Evolutionary conservation across 2,329 filamentous ascomycete genomes (phyloP).

Genomic region (Corynespora cassiicola): DNA sequence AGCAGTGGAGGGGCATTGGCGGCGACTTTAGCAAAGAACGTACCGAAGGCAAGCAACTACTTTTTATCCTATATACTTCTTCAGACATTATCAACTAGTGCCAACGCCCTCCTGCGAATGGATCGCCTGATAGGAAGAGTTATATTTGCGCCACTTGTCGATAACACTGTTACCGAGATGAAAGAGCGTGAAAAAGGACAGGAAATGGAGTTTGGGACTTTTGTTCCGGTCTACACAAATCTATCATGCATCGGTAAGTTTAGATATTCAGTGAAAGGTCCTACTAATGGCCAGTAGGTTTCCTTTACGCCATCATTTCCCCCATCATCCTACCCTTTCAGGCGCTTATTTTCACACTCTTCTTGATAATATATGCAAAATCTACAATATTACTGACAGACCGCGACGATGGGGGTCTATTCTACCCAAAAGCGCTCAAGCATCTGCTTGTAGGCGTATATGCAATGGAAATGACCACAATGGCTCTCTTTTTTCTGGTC

Average conservation of each 20-base stretch:
- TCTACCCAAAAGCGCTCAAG: conserved; percentile 18
- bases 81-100: conserved; percentile 14
- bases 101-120: conserved; percentile 8
- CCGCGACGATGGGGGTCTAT: conserved; percentile 6
- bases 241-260: conserved; percentile 20
- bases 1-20: conserved; percentile 5
- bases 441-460: conserved; percentile 17
- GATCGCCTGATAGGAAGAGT: conserved; percentile 8
- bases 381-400: conserved; percentile 4
- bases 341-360: conserved; percentile 13
- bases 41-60: conserved; percentile 24
- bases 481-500: conserved; percentile 14
- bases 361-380: conserved; percentile 15
- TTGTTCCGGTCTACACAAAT: conserved; percentile 19
- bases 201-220: conserved; percentile 13
- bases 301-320: conserved; percentile 20
- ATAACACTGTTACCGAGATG: conserved; percentile 15
- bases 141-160: conserved; percentile 9
- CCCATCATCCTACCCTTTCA: conserved; percentile 17
- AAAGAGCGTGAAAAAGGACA: conserved; percentile 5
- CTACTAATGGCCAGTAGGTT: conserved; percentile 9
- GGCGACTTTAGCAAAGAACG: conserved; percentile 19
- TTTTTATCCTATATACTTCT: conserved; percentile 22
- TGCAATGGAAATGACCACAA: conserved; percentile 11
- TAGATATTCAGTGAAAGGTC: neutral